A percentile compares a stretch with the other conserved stretches of the same genome.
Conservation (phyloP, 768 basidiomycete species). For the Hortiboletus flavorubellus region DNA sequence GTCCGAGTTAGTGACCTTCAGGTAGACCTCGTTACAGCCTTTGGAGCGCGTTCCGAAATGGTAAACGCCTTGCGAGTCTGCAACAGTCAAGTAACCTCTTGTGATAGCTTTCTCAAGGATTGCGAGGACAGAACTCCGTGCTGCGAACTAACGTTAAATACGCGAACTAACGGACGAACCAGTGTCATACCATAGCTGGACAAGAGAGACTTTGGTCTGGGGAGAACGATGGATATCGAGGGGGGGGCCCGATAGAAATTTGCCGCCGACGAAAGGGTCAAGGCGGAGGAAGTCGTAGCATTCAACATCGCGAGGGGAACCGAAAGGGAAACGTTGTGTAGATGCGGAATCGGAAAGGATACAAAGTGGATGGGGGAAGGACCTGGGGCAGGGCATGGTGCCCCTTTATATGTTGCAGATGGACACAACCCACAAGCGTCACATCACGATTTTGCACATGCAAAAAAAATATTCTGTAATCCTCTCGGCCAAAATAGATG, state of each 20-base stretch:
- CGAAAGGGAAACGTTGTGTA: neutral
- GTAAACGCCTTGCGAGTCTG: conserved; percentile 56
- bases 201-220: conserved; percentile 29
- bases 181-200: conserved; percentile 24
- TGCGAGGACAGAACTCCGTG: conserved; percentile 57
- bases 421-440: conserved; percentile 24
- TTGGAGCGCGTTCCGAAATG: conserved; percentile 57
- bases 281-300: conserved; percentile 27
- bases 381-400: conserved; percentile 2
- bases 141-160: conserved; percentile 31
- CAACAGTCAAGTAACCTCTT: conserved; percentile 57
- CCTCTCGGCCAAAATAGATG: conserved; percentile 32
- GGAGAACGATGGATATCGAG: conserved; percentile 29
- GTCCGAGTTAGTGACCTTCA: conserved; percentile 55
- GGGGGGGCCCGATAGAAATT: conserved; percentile 34
- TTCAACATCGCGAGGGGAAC: conserved; percentile 26
- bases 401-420: conserved; percentile 32
- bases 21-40: conserved; percentile 57
- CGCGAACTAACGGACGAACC: neutral
- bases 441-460: conserved; percentile 20
- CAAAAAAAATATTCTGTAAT: conserved; percentile 29
- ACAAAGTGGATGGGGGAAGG: conserved; percentile 14
- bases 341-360: conserved; percentile 2
- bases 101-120: conserved; percentile 57
- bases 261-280: conserved; percentile 29